Evolutionary conservation across 1,284 basidiomycete genomes (phyloP).

Genomic region (Rhodofomes roseus): DNA sequence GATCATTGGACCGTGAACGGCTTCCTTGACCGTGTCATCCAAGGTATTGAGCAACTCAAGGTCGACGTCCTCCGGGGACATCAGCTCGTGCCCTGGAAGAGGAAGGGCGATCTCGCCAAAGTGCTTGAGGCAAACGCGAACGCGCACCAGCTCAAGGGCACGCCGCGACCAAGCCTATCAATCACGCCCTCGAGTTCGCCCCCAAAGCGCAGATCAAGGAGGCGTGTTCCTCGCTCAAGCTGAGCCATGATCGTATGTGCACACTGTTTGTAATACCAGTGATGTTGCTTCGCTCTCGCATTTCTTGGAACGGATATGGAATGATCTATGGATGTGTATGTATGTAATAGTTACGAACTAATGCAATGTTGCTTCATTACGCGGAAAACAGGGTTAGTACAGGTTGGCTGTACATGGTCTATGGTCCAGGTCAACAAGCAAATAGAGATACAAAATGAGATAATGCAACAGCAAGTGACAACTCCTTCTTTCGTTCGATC

Average conservation of each 20-base stretch:
- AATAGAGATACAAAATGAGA: neutral
- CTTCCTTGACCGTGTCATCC: conserved; percentile 37
- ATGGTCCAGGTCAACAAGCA: neutral
- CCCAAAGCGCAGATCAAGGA: conserved; percentile 11
- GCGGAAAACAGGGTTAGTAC: neutral
- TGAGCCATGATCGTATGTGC: neutral
- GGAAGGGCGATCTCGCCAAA: conserved; percentile 32
- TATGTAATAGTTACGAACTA: conserved; percentile 1
- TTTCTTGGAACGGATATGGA: neutral
- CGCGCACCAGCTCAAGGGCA: conserved; percentile 23
- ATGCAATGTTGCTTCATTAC: neutral
- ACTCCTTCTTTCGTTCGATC: neutral
- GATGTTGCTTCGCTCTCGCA: neutral
- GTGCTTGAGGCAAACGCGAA: conserved; percentile 21
- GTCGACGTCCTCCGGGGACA: conserved; percentile 33
- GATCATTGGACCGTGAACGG: conserved; percentile 45
- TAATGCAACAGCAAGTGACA: neutral
- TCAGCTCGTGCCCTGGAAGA: conserved; percentile 45
- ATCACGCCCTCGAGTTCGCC: conserved; percentile 7
- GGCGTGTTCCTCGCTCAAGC: conserved; percentile 8
- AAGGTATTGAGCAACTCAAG: conserved; percentile 36
- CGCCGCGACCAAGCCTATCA: conserved; percentile 6
- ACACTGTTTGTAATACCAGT: neutral
- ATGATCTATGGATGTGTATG: neutral
- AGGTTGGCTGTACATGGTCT: neutral